A percentile compares a stretch with the other conserved stretches of the same genome.
These are phyloP conservation scores for Suillus spraguei DNA, from an alignment of 768 basidiomycete species.

Conservation along the genomic window DNA sequence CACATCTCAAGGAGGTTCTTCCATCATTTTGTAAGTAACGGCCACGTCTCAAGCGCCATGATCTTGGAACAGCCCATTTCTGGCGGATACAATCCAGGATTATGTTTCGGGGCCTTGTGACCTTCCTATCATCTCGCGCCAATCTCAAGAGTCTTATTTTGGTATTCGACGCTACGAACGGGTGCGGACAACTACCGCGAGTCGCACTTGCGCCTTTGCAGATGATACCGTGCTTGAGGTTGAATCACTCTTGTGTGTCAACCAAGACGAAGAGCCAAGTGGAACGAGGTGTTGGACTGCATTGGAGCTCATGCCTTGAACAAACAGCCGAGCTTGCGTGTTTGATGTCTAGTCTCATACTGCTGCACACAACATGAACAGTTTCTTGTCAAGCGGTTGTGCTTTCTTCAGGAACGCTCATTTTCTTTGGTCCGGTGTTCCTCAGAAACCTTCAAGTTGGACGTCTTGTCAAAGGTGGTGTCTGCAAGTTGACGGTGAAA, in stretches of 20 bases:
- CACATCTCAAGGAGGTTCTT: background rate
- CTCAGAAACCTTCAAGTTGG: too few relatives aligned
- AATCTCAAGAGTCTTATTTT: background rate
- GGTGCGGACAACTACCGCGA: background rate
- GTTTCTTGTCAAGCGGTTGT: background rate
- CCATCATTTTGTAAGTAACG: background rate
- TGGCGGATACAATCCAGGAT: background rate
- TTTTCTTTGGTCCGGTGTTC: background rate
- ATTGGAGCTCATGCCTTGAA: background rate
- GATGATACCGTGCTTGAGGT: background rate
- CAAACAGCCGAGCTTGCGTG: background rate
- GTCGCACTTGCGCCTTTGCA: background rate
- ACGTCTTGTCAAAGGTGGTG: background rate
- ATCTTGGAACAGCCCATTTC: background rate
- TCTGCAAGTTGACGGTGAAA: background rate
- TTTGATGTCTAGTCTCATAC: background rate
- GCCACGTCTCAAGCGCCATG: background rate
- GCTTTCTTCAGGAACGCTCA: too few relatives aligned
- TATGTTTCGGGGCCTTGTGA: background rate
- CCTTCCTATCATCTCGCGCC: background rate
- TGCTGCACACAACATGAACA: background rate
- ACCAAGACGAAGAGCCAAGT: background rate
- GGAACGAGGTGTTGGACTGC: background rate
- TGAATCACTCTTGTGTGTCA: background rate
- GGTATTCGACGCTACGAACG: background rate